phyloP scores from a whole-genome alignment of 2,329 filamentous ascomycete species.

The Nothopassalora personata region DNA sequence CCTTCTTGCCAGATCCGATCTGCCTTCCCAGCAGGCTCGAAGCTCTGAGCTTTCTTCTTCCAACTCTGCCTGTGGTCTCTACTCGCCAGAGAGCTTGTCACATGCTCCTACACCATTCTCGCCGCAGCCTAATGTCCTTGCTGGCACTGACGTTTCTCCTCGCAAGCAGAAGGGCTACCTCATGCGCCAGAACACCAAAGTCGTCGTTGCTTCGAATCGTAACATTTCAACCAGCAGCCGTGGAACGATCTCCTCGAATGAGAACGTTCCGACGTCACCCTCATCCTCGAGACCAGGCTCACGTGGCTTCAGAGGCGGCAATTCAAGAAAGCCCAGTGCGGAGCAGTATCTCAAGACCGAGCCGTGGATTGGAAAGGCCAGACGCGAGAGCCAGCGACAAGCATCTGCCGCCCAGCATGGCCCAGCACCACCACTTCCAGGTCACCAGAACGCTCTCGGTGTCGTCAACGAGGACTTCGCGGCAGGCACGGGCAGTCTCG shows the following conservation, averaged over 20 bases:
- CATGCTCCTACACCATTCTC: slow-evolving; percentile 12
- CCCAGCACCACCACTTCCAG: slow-evolving; percentile 74
- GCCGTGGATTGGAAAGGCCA: slow-evolving; percentile 82
- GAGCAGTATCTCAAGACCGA: slow-evolving; percentile 90
- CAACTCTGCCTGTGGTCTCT: not conserved
- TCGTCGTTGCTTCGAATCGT: slow-evolving; percentile 80
- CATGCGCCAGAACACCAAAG: slow-evolving; percentile 97
- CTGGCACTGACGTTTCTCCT: slow-evolving; percentile 41
- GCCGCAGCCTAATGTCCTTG: slow-evolving; percentile 9
- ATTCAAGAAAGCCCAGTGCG: slow-evolving; percentile 72
- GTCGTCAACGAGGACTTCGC: slow-evolving; percentile 66
- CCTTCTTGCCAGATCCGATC: slow-evolving; percentile 1
- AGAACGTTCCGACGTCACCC: slow-evolving; percentile 50
- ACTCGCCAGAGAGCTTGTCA: slow-evolving; percentile 5
- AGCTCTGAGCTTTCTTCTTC: slow-evolving; percentile 2
- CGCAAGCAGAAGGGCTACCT: slow-evolving; percentile 88
- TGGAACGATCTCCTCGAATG: slow-evolving; percentile 33
- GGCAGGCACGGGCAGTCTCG: slow-evolving; percentile 42
- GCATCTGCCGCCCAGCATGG: slow-evolving; percentile 50
- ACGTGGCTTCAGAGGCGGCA: slow-evolving; percentile 52
- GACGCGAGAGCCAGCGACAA: slow-evolving; percentile 60
- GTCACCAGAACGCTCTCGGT: slow-evolving; percentile 67
- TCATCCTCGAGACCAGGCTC: slow-evolving; percentile 37
- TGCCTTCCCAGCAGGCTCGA: slow-evolving; percentile 5
- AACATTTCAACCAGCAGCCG: slow-evolving; percentile 41